Percentiles rank a stretch among this genome's conserved stretches.
phyloP scores from a whole-genome alignment of 768 basidiomycete genomes.

The Mycena capillaripes region DNA sequence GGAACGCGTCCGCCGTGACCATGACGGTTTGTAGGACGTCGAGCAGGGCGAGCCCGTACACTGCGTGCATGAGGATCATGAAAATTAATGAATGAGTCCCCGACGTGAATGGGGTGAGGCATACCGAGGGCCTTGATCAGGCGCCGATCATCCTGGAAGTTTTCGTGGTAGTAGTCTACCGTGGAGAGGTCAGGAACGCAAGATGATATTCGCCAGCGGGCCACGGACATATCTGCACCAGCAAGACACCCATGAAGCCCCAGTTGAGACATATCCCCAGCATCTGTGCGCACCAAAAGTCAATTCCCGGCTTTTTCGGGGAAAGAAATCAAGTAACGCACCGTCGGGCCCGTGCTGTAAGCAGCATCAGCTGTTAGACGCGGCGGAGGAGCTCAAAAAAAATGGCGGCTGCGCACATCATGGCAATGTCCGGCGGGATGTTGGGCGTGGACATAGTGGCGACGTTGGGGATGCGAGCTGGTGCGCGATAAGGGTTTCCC shows the following conservation, averaged over 20 bases:
- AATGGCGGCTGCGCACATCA: slow-evolving; percentile 5
- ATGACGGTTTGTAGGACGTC: slow-evolving; percentile 36
- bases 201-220: background rate
- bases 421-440: slow-evolving; percentile 18
- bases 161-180: slow-evolving; percentile 22
- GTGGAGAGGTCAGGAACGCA: background rate
- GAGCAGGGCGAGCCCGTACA: slow-evolving; percentile 39
- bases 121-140: slow-evolving; percentile 24
- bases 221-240: slow-evolving; percentile 10
- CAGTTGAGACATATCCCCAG: slow-evolving; percentile 29
- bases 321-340: background rate
- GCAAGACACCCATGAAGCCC: slow-evolving; percentile 26
- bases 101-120: background rate
- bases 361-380: background rate
- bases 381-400: background rate
- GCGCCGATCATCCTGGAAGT: slow-evolving; percentile 7
- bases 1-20: slow-evolving; percentile 40
- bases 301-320: too few relatives aligned
- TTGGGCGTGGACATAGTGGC: slow-evolving; percentile 10
- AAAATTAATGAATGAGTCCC: background rate
- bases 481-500: background rate
- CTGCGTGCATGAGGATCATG: slow-evolving; percentile 6
- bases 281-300: background rate
- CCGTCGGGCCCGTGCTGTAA: slow-evolving; percentile 25
- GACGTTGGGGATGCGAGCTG: background rate